These are phyloP conservation scores for Paramecium octaurelia DNA, from an alignment of 73 alveolate species.

Conservation along the genomic window DNA sequence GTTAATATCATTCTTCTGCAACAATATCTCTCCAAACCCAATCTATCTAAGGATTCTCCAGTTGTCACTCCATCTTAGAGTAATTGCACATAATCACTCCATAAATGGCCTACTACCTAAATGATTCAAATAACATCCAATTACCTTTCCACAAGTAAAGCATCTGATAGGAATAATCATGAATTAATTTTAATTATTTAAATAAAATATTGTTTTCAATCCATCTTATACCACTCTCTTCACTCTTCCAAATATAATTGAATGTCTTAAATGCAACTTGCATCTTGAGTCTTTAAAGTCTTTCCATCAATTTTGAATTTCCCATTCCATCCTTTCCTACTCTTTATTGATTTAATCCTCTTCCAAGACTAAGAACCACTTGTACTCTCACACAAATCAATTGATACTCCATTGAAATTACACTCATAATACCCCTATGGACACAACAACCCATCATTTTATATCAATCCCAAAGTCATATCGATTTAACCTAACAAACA, in stretches of 20 bases:
- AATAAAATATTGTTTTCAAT: background rate
- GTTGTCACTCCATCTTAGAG: slow-evolving; percentile 64
- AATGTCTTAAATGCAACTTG: background rate
- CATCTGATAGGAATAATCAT: slow-evolving; percentile 99
- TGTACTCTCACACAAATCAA: slow-evolving; percentile 5
- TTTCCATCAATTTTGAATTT: background rate
- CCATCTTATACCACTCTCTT: background rate
- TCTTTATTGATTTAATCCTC: background rate
- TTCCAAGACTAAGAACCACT: background rate
- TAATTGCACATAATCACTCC: slow-evolving; percentile 87
- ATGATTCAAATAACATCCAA: background rate
- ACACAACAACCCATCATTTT: background rate
- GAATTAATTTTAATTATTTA: slow-evolving; percentile 37
- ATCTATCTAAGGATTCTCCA: slow-evolving; percentile 85
- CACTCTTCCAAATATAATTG: background rate
- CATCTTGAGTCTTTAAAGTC: background rate
- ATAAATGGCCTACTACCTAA: slow-evolving; percentile 93
- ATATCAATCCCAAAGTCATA: background rate
- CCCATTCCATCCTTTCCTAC: background rate
- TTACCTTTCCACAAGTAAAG: slow-evolving; percentile 97
- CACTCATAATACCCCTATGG: slow-evolving; percentile 29
- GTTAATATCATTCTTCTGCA: slow-evolving; percentile 98
- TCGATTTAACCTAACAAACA: background rate
- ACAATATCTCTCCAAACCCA: slow-evolving; percentile 94
- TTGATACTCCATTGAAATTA: background rate